phyloP scores from a whole-genome alignment of 2,329 filamentous ascomycete genomes.

The Zasmidium cellare region DNA sequence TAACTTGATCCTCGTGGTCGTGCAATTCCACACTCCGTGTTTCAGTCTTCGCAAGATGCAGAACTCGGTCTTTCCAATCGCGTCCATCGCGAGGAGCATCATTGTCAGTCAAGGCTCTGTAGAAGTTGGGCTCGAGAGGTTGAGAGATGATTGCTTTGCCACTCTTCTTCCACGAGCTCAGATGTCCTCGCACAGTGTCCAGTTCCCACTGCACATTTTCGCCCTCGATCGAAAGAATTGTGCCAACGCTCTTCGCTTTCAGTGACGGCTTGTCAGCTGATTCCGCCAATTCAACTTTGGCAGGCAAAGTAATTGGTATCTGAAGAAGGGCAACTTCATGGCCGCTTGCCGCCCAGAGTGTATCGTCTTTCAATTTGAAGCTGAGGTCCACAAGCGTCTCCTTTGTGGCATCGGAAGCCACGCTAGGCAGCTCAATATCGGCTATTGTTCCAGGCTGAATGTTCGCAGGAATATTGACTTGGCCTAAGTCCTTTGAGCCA shows the following conservation, averaged over 20 bases:
- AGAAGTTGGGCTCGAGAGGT: slow-evolving; percentile 45
- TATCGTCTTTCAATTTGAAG: slow-evolving; percentile 37
- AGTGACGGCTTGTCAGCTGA: not conserved
- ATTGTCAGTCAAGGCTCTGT: slow-evolving; percentile 67
- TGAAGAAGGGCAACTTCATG: slow-evolving; percentile 41
- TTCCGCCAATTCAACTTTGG: too few relatives aligned
- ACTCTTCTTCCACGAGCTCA: slow-evolving; percentile 28
- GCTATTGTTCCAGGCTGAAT: slow-evolving; percentile 20
- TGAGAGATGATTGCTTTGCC: slow-evolving; percentile 21
- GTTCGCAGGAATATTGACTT: slow-evolving; percentile 12
- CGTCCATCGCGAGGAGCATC: slow-evolving; percentile 56
- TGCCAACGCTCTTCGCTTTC: slow-evolving; percentile 2
- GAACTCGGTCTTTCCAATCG: slow-evolving; percentile 52
- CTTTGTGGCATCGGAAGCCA: not conserved
- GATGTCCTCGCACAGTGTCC: slow-evolving; percentile 20
- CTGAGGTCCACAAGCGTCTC: slow-evolving; percentile 26
- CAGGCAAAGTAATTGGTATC: slow-evolving; percentile 27
- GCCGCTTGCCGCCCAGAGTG: slow-evolving; percentile 34
- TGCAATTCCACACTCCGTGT: slow-evolving; percentile 21
- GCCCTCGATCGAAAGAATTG: slow-evolving; percentile 9
- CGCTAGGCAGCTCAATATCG: slow-evolving; percentile 18
- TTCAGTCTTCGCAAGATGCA: slow-evolving; percentile 22
- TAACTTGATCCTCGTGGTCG: slow-evolving; percentile 11
- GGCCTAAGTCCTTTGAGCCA: slow-evolving; percentile 5
- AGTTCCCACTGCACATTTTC: slow-evolving; percentile 20